These are phyloP conservation scores for Phoenix dactylifera DNA, from an alignment of 176 grass and related monocot genomes.

Conservation along the genomic window DNA sequence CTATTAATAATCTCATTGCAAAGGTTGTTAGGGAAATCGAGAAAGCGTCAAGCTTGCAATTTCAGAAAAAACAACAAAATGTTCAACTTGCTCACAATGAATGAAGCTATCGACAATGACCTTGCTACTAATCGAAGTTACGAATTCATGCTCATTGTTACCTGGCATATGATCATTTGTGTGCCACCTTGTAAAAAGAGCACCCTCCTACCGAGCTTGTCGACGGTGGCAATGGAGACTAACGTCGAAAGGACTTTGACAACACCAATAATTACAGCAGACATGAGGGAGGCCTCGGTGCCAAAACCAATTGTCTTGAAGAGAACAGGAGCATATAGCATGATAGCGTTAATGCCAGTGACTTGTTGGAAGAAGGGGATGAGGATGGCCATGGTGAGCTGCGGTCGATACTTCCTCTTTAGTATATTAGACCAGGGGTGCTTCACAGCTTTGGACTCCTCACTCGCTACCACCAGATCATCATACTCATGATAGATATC, in stretches of 20 bases:
- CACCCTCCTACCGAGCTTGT: not conserved
- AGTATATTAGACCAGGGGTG: constrained; percentile 10
- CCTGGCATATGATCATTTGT: constrained; percentile 23
- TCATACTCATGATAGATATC: constrained; percentile 8
- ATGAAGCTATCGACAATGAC: too few species aligned
- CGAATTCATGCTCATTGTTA: not conserved
- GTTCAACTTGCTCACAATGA: too few species aligned
- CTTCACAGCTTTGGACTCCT: not conserved
- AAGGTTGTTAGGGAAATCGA: too few species aligned
- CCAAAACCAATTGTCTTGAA: constrained; percentile 20
- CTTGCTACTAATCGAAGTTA: too few species aligned
- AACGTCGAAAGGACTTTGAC: constrained; percentile 19
- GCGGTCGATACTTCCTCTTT: constrained; percentile 16
- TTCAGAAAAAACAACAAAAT: too few species aligned
- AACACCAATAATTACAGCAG: constrained; percentile 16
- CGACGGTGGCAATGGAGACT: constrained; percentile 18
- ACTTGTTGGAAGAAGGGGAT: constrained; percentile 25
- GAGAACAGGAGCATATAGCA: constrained; percentile 22
- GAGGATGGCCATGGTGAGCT: constrained; percentile 10
- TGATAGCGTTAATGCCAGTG: constrained; percentile 22
- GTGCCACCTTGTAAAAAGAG: constrained; percentile 18
- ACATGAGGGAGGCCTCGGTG: constrained; percentile 9
- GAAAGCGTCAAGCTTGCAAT: too few species aligned
- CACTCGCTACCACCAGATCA: constrained; percentile 4
- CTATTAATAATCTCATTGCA: too few species aligned